A percentile compares a stretch with the other conserved stretches of the same genome.
These are phyloP conservation scores for Gynandropsis gynandra DNA, from an alignment of 345 rosid species.

Conservation along the genomic window DNA sequence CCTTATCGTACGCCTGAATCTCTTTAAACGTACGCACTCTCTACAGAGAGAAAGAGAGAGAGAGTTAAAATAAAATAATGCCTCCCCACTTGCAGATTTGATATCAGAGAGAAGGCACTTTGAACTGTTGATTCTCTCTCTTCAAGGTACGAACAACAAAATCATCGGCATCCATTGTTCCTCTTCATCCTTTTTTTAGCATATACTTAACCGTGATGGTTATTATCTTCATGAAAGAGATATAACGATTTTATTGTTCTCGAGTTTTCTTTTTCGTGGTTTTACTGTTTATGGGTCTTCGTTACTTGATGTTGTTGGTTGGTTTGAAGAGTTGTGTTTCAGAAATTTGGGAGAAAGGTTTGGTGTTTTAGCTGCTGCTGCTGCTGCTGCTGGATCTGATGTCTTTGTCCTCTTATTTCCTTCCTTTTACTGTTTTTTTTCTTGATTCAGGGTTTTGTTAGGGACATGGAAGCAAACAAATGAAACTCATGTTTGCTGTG, in stretches of 20 bases:
- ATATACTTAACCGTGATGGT: constrained; percentile 14
- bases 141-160: no score
- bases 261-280: background rate
- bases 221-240: background rate
- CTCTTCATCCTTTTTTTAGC: background rate
- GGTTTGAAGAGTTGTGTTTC: background rate
- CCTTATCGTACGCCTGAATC: constrained; percentile 25
- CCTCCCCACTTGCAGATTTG: constrained; percentile 6
- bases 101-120: no score
- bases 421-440: background rate
- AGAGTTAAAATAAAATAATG: constrained; percentile 6
- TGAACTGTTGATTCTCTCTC: no score
- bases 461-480: constrained; percentile 18
- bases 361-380: no score
- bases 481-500: constrained; percentile 28
- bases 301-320: constrained; percentile 12
- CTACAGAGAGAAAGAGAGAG: background rate
- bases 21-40: constrained; percentile 21
- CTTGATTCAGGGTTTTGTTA: constrained; percentile 13
- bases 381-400: constrained; percentile 27
- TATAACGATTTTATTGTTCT: background rate
- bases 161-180: no score
- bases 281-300: constrained; percentile 2
- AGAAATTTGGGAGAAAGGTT: no score
- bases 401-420: background rate